These are phyloP conservation scores for Teratosphaeria pseudoeucalypti DNA, from an alignment of 2,329 filamentous ascomycete genomes.

Conservation along the genomic window DNA sequence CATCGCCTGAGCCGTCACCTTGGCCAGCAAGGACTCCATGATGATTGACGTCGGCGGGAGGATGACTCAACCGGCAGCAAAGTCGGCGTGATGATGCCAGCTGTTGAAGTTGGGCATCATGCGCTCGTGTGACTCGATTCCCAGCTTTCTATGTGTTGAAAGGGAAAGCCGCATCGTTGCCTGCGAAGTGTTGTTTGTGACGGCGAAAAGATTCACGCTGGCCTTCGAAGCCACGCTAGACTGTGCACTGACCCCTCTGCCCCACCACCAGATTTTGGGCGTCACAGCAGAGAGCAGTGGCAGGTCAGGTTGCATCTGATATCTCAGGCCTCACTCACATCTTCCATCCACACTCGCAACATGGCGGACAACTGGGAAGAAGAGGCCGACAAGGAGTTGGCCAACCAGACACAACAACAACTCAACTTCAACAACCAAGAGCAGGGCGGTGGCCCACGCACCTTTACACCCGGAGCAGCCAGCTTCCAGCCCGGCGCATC, in stretches of 20 bases:
- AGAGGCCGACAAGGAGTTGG: slow-evolving; percentile 28
- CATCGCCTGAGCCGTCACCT: slow-evolving; percentile 69
- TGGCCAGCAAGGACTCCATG: slow-evolving; percentile 63
- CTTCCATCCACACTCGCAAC: not conserved
- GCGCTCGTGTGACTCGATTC: not conserved
- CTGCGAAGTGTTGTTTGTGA: not conserved
- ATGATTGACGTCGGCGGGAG: not conserved
- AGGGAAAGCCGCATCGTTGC: not conserved
- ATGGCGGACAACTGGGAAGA: slow-evolving; percentile 66
- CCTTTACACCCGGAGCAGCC: slow-evolving; percentile 22
- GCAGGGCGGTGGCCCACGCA: slow-evolving; percentile 18
- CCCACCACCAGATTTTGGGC: not conserved
- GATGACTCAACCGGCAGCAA: not conserved
- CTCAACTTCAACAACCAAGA: slow-evolving; percentile 22
- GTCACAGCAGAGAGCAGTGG: not conserved
- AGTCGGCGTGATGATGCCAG: not conserved
- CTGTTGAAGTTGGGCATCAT: not conserved
- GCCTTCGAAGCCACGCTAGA: not conserved
- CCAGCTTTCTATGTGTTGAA: not conserved
- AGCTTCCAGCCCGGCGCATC: slow-evolving; percentile 26
- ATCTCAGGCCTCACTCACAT: not conserved
- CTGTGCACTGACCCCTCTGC: not conserved
- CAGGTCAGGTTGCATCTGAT: not conserved
- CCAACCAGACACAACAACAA: slow-evolving; percentile 28
- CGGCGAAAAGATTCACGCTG: not conserved